phyloP scores from a whole-genome alignment of 2,329 filamentous ascomycete genomes.

The Colletotrichum paranaense region DNA sequence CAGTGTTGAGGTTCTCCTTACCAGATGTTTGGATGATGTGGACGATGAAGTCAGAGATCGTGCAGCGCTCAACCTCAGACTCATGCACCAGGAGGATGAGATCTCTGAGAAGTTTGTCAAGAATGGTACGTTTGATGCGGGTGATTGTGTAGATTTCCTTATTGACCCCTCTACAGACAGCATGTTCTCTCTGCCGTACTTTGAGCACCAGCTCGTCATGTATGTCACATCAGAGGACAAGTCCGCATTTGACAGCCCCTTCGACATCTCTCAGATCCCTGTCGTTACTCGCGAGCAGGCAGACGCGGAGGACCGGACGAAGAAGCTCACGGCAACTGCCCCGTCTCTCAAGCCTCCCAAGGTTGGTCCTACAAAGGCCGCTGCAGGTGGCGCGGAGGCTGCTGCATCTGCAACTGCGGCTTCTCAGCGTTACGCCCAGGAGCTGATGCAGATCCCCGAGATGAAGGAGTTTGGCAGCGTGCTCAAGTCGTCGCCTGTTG shows the following conservation, averaged over 20 bases:
- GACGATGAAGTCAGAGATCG: constrained; percentile 98
- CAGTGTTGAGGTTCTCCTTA: constrained; percentile 92
- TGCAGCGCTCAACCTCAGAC: constrained; percentile 88
- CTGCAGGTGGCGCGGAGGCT: constrained; percentile 76
- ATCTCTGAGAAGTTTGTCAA: constrained; percentile 90
- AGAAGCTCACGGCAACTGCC: constrained; percentile 94
- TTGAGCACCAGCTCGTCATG: constrained; percentile 97
- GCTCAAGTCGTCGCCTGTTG: constrained; percentile 87
- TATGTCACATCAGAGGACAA: constrained; percentile 96
- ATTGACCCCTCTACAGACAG: constrained; percentile 70
- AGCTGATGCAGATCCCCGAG: constrained; percentile 89
- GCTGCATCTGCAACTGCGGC: constrained; percentile 81
- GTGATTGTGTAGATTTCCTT: not conserved
- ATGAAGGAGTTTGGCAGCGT: constrained; percentile 89
- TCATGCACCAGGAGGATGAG: constrained; percentile 94
- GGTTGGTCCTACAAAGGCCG: constrained; percentile 78
- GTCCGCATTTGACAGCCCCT: constrained; percentile 83
- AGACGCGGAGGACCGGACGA: constrained; percentile 93
- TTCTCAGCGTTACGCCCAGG: constrained; percentile 89
- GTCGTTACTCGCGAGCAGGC: constrained; percentile 96
- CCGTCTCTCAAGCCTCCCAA: constrained; percentile 95
- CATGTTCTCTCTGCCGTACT: constrained; percentile 93
- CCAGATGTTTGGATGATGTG: constrained; percentile 93
- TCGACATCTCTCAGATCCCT: constrained; percentile 91
- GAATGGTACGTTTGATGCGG: constrained; percentile 73